These are phyloP conservation scores for Neurospora hispaniola DNA, from an alignment of 495 filamentous ascomycete genomes.

Conservation along the genomic window DNA sequence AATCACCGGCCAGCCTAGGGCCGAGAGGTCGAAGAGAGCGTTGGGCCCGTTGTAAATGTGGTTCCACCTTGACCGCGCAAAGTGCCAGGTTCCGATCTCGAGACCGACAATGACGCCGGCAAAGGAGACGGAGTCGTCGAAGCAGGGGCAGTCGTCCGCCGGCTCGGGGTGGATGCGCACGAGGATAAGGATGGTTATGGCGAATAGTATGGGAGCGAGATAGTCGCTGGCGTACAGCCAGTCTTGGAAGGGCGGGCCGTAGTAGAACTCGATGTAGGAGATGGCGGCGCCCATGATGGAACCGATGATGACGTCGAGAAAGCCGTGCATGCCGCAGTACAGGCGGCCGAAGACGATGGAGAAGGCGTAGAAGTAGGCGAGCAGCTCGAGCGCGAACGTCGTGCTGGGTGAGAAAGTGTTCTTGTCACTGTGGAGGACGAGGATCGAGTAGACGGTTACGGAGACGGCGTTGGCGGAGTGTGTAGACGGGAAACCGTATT, in stretches of 20 bases:
- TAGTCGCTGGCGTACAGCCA: slow-evolving; percentile 50
- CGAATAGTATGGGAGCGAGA: slow-evolving; percentile 46
- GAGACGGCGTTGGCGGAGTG: slow-evolving; percentile 97
- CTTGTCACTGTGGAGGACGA: slow-evolving; percentile 48
- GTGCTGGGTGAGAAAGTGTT: slow-evolving; percentile 39
- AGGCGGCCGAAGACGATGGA: slow-evolving; percentile 84
- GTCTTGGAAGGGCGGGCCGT: slow-evolving; percentile 53
- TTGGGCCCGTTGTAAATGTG: slow-evolving; percentile 39
- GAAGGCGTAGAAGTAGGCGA: slow-evolving; percentile 73
- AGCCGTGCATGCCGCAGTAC: slow-evolving; percentile 98
- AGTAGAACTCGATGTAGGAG: slow-evolving; percentile 60
- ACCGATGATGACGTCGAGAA: slow-evolving; percentile 78
- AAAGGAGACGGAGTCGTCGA: slow-evolving; percentile 92
- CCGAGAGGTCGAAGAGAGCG: slow-evolving; percentile 47
- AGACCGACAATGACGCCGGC: slow-evolving; percentile 78
- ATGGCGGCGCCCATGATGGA: slow-evolving; percentile 58
- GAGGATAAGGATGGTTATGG: slow-evolving; percentile 56
- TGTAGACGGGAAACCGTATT: slow-evolving; percentile 95
- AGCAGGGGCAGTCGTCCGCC: slow-evolving; percentile 93
- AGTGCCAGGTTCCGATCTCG: slow-evolving; percentile 73
- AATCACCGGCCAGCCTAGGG: slow-evolving; percentile 47
- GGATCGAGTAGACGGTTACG: slow-evolving; percentile 74
- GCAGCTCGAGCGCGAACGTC: slow-evolving; percentile 47
- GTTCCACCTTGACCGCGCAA: slow-evolving; percentile 48
- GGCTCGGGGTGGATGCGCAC: slow-evolving; percentile 91